Evolutionary conservation across 2,329 filamentous ascomycete species (phyloP), one percentile per base, ranked within the genome.

Genomic region (Ploettnerulaceae sp.): DNA sequence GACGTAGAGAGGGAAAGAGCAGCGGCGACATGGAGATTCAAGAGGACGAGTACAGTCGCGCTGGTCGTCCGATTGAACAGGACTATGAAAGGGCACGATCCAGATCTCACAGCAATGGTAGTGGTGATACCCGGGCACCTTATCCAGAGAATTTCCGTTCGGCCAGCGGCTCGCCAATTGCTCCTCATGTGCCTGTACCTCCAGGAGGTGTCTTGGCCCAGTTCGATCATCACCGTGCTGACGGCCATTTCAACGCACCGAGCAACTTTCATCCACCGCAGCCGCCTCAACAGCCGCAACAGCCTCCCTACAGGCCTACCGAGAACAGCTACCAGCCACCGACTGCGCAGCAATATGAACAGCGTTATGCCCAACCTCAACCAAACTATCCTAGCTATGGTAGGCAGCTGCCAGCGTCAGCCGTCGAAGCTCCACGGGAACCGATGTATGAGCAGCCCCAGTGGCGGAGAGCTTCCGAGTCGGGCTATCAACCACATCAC

Each of bases 1-100:
- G 89, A 67, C 84, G 88, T 62, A 82, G 89, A 28, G 86, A 89
- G 50, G 77, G 77, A 51, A 90, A 91, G 69, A 69, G 73, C 8
- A 71, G 71, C 38, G 68, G 69, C 34, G 70, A 71, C 37, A 63
- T 37, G 69, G 72, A 71, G 40, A 69, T 71, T 4, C 47, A 80
- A 55, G 80, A 85, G 17, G 81, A 87, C n/a, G 76, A 79, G 5
- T 83, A 78, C 50, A 42, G 59, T 12, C 63, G 67, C 15, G 62
- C 64, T 46, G 63, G 67, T 29, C 67, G 61, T 25, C 54, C 57
- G 11, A 28, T 34, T 8, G 41, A 43, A 14, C 35, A 49, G 17
- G 64, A 66, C 35, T 59, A 63, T 5, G 67, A 66, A 39, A 60
- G 40, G 9, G 40, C 45, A 64, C 46, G 61, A 14, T 35, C 40